Evolutionary conservation across 2,329 filamentous ascomycete species (phyloP).

Genomic region (Diplodia mutila): DNA sequence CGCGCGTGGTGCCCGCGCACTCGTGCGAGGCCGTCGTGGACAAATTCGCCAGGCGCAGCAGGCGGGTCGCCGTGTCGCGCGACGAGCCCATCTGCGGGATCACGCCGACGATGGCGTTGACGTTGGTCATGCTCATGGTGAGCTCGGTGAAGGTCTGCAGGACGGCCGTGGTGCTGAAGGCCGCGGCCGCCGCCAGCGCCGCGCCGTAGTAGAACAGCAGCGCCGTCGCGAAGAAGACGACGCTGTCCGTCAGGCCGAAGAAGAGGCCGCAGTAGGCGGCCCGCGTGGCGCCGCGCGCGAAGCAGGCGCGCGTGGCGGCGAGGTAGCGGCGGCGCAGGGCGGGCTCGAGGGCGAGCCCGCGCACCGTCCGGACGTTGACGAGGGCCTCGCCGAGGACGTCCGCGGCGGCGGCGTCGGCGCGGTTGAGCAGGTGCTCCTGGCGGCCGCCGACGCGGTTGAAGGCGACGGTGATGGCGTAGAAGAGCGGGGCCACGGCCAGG

Average conservation of each 20-base stretch:
- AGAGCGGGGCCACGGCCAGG: conserved; percentile 67
- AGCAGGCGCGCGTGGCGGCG: conserved; percentile 55
- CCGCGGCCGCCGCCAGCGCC: conserved; percentile 59
- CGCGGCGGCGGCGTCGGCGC: conserved; percentile 62
- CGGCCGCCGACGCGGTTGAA: conserved; percentile 68
- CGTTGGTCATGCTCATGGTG: conserved; percentile 78
- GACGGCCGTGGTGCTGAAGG: conserved; percentile 60
- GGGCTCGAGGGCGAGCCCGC: conserved; percentile 71
- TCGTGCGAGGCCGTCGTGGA: conserved; percentile 61
- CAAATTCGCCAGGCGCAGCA: conserved; percentile 71
- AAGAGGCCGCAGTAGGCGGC: conserved; percentile 70
- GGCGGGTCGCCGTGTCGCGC: conserved; percentile 70
- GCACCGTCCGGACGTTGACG: conserved; percentile 76
- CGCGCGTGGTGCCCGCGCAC: conserved; percentile 52
- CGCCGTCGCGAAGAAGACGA: conserved; percentile 72
- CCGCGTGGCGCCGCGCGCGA: conserved; percentile 66
- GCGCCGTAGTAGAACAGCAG: conserved; percentile 85
- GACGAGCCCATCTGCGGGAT: conserved; percentile 81
- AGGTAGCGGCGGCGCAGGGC: conserved; percentile 70
- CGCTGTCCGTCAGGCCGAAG: conserved; percentile 77
- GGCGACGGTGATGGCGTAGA: conserved; percentile 66
- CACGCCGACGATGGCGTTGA: conserved; percentile 69
- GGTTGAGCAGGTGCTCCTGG: conserved; percentile 73
- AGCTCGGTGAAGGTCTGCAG: conserved; percentile 80
- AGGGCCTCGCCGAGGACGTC: conserved; percentile 75